Percentiles rank a stretch among this genome's conserved stretches.
Conservation (phyloP, 148 eudicot species). For the Rhododendron simsii region DNA sequence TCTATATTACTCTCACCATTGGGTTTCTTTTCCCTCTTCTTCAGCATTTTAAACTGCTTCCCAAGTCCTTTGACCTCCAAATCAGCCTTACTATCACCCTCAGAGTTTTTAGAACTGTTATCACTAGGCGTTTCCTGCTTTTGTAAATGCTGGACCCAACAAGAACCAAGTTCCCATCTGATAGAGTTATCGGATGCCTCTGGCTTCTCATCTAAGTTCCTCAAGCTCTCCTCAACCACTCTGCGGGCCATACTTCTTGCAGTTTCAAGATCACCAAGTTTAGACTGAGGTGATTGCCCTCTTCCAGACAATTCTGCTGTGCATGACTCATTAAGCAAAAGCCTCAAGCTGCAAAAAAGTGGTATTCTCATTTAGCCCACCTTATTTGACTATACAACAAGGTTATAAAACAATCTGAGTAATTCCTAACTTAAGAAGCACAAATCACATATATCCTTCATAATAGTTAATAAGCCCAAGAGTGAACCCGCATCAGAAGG, state of each 20-base stretch:
- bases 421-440: neutral
- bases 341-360: slow-evolving; percentile 60
- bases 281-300: slow-evolving; percentile 29
- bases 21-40: slow-evolving; percentile 65
- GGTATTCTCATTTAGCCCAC: slow-evolving; percentile 4
- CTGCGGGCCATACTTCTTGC: slow-evolving; percentile 39
- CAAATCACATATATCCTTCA: neutral
- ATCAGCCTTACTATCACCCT: slow-evolving; percentile 36
- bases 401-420: neutral
- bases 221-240: slow-evolving; percentile 64
- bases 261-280: slow-evolving; percentile 37
- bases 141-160: slow-evolving; percentile 95
- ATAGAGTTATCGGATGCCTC: slow-evolving; percentile 35
- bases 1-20: slow-evolving; percentile 23
- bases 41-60: slow-evolving; percentile 77
- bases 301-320: slow-evolving; percentile 42
- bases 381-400: neutral
- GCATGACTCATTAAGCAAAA: slow-evolving; percentile 48
- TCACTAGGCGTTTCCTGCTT: slow-evolving; percentile 57
- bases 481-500: neutral
- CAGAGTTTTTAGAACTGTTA: slow-evolving; percentile 35
- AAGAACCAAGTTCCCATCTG: slow-evolving; percentile 99
- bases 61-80: slow-evolving; percentile 87
- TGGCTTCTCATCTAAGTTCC: slow-evolving; percentile 44
- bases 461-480: neutral